Percentiles rank a stretch among this genome's conserved stretches.
phyloP scores from a whole-genome alignment of 1,284 basidiomycete species.

The Malassezia sympodialis region DNA sequence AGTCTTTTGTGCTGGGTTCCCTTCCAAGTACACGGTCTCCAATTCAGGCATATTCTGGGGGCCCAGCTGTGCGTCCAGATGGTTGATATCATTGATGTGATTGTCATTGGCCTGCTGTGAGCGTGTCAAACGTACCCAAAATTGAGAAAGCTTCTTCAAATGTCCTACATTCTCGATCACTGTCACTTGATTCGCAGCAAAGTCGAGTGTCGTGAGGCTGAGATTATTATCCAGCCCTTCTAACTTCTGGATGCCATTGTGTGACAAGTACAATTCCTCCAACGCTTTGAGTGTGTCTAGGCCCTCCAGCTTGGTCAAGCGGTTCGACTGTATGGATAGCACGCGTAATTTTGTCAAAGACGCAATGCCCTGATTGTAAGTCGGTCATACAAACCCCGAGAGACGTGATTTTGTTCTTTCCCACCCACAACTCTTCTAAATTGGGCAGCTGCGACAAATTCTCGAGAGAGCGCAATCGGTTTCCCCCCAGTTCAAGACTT shows the following conservation, averaged over 20 bases:
- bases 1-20: slow-evolving; percentile 74
- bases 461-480: slow-evolving; percentile 81
- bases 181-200: slow-evolving; percentile 73
- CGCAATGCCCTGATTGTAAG: slow-evolving; percentile 13
- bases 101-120: slow-evolving; percentile 70
- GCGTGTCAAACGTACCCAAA: slow-evolving; percentile 63
- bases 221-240: slow-evolving; percentile 62
- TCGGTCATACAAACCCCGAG: slow-evolving; percentile 14
- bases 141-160: slow-evolving; percentile 66
- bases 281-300: slow-evolving; percentile 54
- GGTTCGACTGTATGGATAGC: slow-evolving; percentile 75
- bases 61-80: slow-evolving; percentile 65
- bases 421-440: slow-evolving; percentile 86
- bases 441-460: slow-evolving; percentile 69
- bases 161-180: slow-evolving; percentile 71
- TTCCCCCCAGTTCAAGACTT: slow-evolving; percentile 86
- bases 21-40: slow-evolving; percentile 85
- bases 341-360: slow-evolving; percentile 20
- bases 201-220: slow-evolving; percentile 71
- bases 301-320: slow-evolving; percentile 76
- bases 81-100: slow-evolving; percentile 61
- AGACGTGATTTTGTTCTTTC: slow-evolving; percentile 56
- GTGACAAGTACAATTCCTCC: slow-evolving; percentile 85
- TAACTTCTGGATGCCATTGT: slow-evolving; percentile 77
- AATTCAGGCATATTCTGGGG: slow-evolving; percentile 56